Percentiles rank a stretch among this genome's conserved stretches.
Conservation (phyloP, 2,329 filamentous ascomycete species). For the Fusarium tjaetaba region DNA sequence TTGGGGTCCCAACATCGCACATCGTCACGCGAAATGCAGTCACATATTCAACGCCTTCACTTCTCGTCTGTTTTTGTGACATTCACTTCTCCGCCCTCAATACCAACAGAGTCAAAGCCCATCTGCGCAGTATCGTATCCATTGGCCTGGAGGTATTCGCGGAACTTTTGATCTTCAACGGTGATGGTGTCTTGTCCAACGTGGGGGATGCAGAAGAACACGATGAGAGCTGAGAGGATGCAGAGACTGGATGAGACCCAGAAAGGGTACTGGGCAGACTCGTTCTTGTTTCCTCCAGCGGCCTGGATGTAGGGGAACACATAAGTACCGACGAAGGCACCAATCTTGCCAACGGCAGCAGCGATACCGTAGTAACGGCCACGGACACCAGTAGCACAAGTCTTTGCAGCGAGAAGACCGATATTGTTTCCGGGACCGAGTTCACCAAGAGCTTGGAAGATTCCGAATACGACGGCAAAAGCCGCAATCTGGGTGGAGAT, state of each 20-base stretch:
- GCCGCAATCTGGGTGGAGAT: conserved; percentile 65
- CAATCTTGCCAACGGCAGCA: conserved; percentile 78
- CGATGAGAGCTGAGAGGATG: conserved; percentile 71
- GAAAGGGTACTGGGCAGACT: conserved; percentile 85
- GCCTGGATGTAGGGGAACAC: conserved; percentile 79
- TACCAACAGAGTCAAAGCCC: conserved; percentile 51
- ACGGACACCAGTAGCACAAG: conserved; percentile 86
- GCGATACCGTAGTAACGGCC: conserved; percentile 78
- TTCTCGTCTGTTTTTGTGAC: conserved; percentile 22
- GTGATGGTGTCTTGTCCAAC: conserved; percentile 89
- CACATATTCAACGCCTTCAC: not conserved
- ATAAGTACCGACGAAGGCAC: conserved; percentile 86
- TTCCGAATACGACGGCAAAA: conserved; percentile 52
- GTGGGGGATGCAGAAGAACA: conserved; percentile 74
- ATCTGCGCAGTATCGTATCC: conserved; percentile 78
- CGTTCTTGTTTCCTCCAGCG: conserved; percentile 62
- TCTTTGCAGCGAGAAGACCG: conserved; percentile 86
- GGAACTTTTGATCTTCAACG: conserved; percentile 79
- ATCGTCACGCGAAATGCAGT: not conserved
- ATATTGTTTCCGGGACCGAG: conserved; percentile 93
- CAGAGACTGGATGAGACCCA: conserved; percentile 84
- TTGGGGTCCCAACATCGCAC: not conserved
- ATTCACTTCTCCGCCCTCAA: conserved; percentile 13
- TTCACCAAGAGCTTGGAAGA: conserved; percentile 53
- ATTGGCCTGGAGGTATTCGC: conserved; percentile 74